Conservation (phyloP, 208 protist species). For the Lotmaria passim region DNA sequence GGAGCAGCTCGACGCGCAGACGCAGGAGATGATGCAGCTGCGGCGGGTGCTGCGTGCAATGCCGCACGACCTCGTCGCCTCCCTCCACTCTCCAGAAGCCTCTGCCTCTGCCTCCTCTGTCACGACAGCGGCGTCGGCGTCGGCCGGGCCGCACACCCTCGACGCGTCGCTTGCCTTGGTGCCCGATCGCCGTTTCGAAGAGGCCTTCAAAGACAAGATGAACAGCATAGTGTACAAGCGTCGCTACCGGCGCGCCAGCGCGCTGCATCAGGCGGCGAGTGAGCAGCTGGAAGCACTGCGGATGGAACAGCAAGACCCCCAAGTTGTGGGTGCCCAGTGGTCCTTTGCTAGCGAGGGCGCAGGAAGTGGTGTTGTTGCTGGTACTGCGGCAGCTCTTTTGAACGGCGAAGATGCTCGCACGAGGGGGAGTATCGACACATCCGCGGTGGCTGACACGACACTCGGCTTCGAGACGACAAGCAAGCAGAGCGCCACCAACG, state of each 20-base stretch:
- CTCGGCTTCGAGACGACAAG: neutral
- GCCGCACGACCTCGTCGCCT: conserved; percentile 28
- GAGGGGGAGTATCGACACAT: no score
- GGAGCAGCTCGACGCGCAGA: conserved; percentile 25
- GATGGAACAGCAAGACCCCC: conserved; percentile 55
- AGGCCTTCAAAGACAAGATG: conserved; percentile 84
- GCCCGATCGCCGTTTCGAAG: conserved; percentile 75
- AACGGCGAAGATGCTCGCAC: neutral
- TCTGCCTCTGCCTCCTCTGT: neutral
- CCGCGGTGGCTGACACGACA: neutral
- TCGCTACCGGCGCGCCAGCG: conserved; percentile 24
- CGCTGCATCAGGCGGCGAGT: conserved; percentile 35
- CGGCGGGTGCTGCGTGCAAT: conserved; percentile 54
- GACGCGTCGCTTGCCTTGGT: conserved; percentile 37
- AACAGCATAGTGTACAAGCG: conserved; percentile 49
- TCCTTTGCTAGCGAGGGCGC: neutral
- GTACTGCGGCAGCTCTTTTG: neutral
- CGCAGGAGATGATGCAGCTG: conserved; percentile 57
- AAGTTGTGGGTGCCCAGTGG: neutral
- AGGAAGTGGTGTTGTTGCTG: neutral
- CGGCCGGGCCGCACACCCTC: neutral
- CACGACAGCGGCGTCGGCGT: neutral
- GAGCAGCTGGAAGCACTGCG: conserved; percentile 43
- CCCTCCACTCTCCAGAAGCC: conserved; percentile 8
- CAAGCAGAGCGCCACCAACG: neutral